phyloP scores from a whole-genome alignment of 2,329 filamentous ascomycete genomes.

The Exophiala spinifera region DNA sequence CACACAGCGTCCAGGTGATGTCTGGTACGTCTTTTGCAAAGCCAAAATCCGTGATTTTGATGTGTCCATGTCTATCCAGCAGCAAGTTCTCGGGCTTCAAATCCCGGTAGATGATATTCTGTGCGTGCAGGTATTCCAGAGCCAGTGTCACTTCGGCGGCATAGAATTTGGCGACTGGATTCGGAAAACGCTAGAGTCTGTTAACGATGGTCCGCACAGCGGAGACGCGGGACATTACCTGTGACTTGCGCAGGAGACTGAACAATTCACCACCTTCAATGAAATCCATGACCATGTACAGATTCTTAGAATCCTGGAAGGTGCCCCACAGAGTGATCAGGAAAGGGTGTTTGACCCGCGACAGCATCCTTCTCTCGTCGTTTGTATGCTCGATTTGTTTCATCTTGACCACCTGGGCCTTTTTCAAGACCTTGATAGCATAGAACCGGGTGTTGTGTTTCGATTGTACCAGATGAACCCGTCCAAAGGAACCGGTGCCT shows the following conservation, averaged over 20 bases:
- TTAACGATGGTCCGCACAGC: too few species aligned
- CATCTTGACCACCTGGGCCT: conserved; percentile 98
- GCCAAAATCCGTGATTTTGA: conserved; percentile 98
- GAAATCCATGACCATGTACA: conserved; percentile 99
- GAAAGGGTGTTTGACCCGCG: conserved; percentile 96
- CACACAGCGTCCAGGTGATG: conserved; percentile 98
- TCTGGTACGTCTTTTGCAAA: conserved; percentile 98
- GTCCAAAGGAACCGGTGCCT: conserved; percentile 93
- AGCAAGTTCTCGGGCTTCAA: conserved; percentile 93
- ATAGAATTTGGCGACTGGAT: conserved; percentile 98
- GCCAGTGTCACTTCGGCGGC: conserved; percentile 95
- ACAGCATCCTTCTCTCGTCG: conserved; percentile 92
- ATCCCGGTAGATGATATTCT: conserved; percentile 97
- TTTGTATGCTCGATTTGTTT: conserved; percentile 99
- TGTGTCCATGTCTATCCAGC: conserved; percentile 85
- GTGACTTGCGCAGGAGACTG: conserved; percentile 88
- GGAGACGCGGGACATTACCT: conserved; percentile 51
- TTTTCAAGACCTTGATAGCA: conserved; percentile 97
- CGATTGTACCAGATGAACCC: conserved; percentile 94
- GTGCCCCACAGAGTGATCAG: conserved; percentile 97
- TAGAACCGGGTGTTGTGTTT: conserved; percentile 98
- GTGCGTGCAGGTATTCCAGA: conserved; percentile 88
- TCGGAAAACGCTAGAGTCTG: conserved; percentile 77
- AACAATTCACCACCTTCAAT: conserved; percentile 98
- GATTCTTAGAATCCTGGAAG: conserved; percentile 89